These are phyloP conservation scores for Forsythia viridissima DNA, from an alignment of 257 asterid species.

Conservation along the genomic window DNA sequence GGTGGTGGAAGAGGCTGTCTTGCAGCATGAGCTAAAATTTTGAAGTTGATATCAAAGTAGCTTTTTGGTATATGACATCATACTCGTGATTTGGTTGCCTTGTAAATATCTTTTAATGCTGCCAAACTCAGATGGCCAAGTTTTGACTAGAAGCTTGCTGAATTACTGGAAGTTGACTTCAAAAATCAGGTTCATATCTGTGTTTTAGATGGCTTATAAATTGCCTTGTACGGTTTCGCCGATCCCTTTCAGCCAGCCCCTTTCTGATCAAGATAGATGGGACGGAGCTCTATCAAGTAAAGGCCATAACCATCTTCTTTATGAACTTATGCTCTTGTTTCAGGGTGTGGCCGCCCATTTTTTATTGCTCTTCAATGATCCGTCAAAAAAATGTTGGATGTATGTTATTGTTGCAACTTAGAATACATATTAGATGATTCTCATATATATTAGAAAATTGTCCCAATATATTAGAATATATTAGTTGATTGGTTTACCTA, in stretches of 20 bases:
- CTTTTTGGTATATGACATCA: conserved; percentile 14
- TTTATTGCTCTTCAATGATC: neutral
- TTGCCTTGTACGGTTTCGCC: neutral
- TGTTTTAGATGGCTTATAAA: neutral
- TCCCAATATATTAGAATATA: no score
- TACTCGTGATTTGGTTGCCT: conserved; percentile 10
- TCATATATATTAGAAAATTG: no score
- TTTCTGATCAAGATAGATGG: neutral
- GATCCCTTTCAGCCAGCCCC: neutral
- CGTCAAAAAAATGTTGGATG: no score
- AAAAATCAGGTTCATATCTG: neutral
- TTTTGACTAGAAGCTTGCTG: neutral
- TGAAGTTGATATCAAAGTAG: conserved; percentile 21
- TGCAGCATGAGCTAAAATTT: conserved; percentile 31
- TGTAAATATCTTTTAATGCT: conserved; percentile 21
- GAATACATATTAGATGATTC: no score
- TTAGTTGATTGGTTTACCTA: no score
- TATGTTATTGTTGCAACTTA: no score
- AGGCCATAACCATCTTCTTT: neutral
- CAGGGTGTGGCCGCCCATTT: neutral
- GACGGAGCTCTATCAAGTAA: neutral
- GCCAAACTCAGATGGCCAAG: conserved; percentile 4
- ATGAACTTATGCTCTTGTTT: neutral
- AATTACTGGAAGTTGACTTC: neutral
- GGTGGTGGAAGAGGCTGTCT: conserved; percentile 45